Evolutionary conservation across 306 rosid species (phyloP), one percentile per base, ranked within the genome.

Genomic region (Pyrus betulifolia): DNA sequence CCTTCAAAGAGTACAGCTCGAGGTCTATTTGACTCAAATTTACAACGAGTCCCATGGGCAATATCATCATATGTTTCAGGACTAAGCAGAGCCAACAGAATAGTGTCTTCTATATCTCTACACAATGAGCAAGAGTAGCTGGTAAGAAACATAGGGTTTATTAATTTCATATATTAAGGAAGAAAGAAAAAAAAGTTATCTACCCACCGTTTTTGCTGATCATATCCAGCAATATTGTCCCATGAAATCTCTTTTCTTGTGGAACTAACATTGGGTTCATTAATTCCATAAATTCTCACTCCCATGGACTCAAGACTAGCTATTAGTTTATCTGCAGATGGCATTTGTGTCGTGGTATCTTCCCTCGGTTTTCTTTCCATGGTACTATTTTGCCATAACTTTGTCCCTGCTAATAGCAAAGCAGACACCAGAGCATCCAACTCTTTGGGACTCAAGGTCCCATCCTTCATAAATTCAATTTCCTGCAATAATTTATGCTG

Each of bases 1-100:
- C 98, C 98, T 78, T 94, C 96, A 74, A 94, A 94, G 64, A 94
- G 90, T 76, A 94, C 97, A 70, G 98, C 98, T 67, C 94, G 93
- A 80, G 97, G 96, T 84, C 88, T 89, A 80, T 90, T 94, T 40
- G 97, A 87, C 82, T 94, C 97, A 83, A 90, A 94, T 80, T 91
- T 94, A 38, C 84, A 72, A 57, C 94, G 90, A 71, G 98, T 94
- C 67, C 87, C 90, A 30, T 82, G 90, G 51, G 98, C 98, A 79
- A 94, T 91, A 67, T 91, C 89, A 80, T 94, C 97, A 85, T 91
- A 94, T 70, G 88, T 86, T 81, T 90, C 89, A 81, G 97, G 98
- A 83, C 89, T 87, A 4, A 77, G 96, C 81, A 94, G 81, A 80
- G 98, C 90, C 91, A 94, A 77, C 63, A 94, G 87, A 77, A 94